Percentiles rank a stretch among this genome's conserved stretches.
Evolutionary conservation across 1,284 basidiomycete species (phyloP).

Genomic region (Sporisorium exsertum): DNA sequence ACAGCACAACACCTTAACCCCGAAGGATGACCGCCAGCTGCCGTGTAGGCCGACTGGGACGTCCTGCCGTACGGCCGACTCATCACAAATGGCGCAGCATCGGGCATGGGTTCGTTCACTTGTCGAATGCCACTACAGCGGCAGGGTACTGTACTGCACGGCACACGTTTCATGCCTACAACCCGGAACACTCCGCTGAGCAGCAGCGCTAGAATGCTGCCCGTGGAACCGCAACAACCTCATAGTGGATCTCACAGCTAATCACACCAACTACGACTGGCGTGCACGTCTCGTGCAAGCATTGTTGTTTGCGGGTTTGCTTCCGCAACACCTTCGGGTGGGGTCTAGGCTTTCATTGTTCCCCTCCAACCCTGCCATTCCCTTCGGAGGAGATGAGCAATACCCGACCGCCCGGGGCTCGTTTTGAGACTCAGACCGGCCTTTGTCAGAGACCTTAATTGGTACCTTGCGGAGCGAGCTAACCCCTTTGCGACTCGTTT

Average conservation of each 20-base stretch:
- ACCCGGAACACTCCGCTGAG: background rate
- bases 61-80: background rate
- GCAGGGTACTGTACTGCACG: background rate
- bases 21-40: too few species aligned
- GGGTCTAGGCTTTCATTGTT: background rate
- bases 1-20: too few species aligned
- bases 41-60: too few species aligned
- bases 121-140: background rate
- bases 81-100: background rate
- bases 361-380: background rate
- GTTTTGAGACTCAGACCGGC: background rate
- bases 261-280: too few species aligned
- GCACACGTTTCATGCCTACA: background rate
- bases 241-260: too few species aligned
- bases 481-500: background rate
- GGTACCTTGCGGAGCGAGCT: background rate
- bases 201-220: background rate
- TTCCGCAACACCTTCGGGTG: background rate
- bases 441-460: background rate
- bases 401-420: background rate
- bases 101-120: background rate
- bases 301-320: background rate
- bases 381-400: background rate
- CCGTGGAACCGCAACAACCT: too few species aligned
- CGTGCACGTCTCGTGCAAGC: background rate